A percentile compares a stretch with the other conserved stretches of the same genome.
These are phyloP conservation scores for Thymus quinquecostatus DNA, from an alignment of 257 asterid genomes.

Conservation along the genomic window DNA sequence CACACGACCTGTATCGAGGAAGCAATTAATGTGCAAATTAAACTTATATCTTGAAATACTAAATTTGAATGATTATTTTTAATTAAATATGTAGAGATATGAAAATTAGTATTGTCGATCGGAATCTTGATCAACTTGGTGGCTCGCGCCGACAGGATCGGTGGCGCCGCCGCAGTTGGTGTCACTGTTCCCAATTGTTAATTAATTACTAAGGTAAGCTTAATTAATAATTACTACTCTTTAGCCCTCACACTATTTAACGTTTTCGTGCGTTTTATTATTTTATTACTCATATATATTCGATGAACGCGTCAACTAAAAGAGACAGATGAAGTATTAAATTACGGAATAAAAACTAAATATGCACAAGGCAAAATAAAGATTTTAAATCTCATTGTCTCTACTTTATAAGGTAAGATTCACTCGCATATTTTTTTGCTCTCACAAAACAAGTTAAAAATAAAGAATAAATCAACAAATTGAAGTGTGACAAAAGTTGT, in stretches of 20 bases:
- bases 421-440: neutral
- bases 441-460: neutral
- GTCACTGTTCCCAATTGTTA: slow-evolving; percentile 12
- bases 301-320: no score
- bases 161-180: slow-evolving; percentile 39
- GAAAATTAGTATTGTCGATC: neutral
- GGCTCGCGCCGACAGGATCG: slow-evolving; percentile 17
- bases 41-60: neutral
- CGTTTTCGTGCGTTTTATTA: no score
- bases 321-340: no score
- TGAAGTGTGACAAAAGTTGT: neutral
- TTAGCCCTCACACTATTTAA: no score
- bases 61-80: neutral
- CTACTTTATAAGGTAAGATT: neutral
- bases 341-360: neutral
- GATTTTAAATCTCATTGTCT: no score
- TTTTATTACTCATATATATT: no score
- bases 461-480: neutral
- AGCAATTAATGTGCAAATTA: no score
- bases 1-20: no score
- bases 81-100: neutral
- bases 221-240: no score
- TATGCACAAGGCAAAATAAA: neutral
- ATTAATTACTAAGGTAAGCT: neutral
- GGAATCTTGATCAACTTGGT: neutral